phyloP scores from a whole-genome alignment of 2,329 filamentous ascomycete genomes.

The Sclerotinia subarctica region DNA sequence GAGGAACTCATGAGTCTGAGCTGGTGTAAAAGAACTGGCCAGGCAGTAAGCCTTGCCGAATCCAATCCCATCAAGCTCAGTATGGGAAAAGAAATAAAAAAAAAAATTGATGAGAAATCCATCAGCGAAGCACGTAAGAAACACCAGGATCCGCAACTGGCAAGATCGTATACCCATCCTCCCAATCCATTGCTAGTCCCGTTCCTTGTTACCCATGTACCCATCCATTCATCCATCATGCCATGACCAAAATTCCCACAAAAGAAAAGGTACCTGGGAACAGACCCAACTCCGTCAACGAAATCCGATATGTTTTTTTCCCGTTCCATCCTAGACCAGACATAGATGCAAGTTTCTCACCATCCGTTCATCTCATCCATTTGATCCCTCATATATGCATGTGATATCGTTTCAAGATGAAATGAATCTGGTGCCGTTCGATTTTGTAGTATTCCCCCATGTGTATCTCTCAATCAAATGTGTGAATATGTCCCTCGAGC shows the following conservation, averaged over 20 bases:
- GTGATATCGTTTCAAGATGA: background rate
- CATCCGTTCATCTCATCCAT: constrained; percentile 8
- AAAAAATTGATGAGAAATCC: background rate
- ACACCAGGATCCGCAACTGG: constrained; percentile 15
- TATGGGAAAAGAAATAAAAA: background rate
- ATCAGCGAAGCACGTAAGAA: constrained; percentile 9
- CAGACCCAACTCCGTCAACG: constrained; percentile 4
- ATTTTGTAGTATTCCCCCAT: constrained; percentile 16
- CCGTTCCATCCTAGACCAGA: constrained; percentile 12
- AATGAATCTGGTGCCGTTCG: background rate
- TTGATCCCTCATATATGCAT: background rate
- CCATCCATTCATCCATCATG: constrained; percentile 13
- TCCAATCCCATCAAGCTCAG: background rate
- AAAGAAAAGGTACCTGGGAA: background rate
- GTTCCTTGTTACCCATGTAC: background rate
- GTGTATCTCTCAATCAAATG: constrained; percentile 6
- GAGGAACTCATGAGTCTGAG: constrained; percentile 1
- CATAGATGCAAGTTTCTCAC: constrained; percentile 13
- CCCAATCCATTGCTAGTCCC: background rate
- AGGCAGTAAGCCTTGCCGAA: background rate
- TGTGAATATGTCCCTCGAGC: background rate
- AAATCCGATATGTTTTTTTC: constrained; percentile 8
- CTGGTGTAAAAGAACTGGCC: background rate
- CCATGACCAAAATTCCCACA: background rate
- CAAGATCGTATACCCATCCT: constrained; percentile 14